Base-by-base conservation (phyloP, 176 grass and related monocot species). In the Areca catechu region DNA sequence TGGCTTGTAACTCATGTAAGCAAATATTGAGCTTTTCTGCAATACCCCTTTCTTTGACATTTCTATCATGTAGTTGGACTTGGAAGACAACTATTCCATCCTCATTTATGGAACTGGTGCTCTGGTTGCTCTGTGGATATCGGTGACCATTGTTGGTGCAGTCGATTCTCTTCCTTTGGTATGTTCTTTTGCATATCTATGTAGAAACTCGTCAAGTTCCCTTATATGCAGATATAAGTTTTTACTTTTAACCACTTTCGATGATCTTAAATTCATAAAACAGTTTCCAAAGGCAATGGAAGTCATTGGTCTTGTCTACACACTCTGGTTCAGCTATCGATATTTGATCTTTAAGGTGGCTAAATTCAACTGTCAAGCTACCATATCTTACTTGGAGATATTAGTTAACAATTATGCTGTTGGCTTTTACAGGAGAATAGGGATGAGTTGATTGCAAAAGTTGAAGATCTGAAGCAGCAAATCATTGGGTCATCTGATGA, bases 211-310 rank as follows among this genome's bases (percentile, higher is more conserved):
- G 34, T 43, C 10, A 2, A 43, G 9, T 43, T 43, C 34, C 34
- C 34, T 12, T 43, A 7, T 9, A 43, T 43, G 34, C 10, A 3
- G 34, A 43, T 14, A 43, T 43, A 43, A 14, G 2, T 43, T 43
- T 43, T 43, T 43, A 10, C 10, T 43, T 34, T 43, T 43, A 12
- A 7, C 20, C 12, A 24, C 5, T 50, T 16, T 23, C 17, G 20
- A 63, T 22, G 20, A 12, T 24, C 62, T 24, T 20, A 37, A 48
- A 16, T 20, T 21, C 18, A 20, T 55, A 19, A 16, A 34, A 20
- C 77, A 98, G 87, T 72, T 92, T 77, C 93, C 87, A 50, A 80
- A 92, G 63, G 73, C 92, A 59, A 82, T 98, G 81, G 84, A 92
- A 89, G 80, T 92, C 29, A 70, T 92, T 16, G 93, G 93, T 49